Base-by-base conservation (phyloP, 768 basidiomycete species). In the Amanita jacksonii region DNA sequence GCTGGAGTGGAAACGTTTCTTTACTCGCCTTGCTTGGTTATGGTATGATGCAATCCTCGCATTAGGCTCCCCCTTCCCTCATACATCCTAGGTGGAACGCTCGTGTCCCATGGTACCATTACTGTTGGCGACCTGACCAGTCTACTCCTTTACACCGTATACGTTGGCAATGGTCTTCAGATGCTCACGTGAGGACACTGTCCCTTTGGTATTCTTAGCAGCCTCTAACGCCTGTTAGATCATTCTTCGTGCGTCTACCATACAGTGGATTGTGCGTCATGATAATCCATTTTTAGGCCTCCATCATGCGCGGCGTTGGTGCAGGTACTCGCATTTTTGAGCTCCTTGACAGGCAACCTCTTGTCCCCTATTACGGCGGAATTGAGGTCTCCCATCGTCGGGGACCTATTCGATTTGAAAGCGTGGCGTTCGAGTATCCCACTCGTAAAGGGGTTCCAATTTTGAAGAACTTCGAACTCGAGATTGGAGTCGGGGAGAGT, bases 301-400 rank as follows among this genome's bases (percentile, higher is more conserved):
- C 90, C 31, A 81, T 98, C 44, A 98, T 98, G 94, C 89, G 90
- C 42, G 94, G 89, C 43, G 80, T 97, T 40, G 94, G 94, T 45
- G 93, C 94, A 1, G 89, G 90, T 13, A 75, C 77, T 0, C 84
- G 94, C 16, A 83, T 97, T n/a, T 98, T 98, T 60, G 90, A 93
- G 50, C 76, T 98, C 12, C 68, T 97, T 8, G 90, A 90, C 54
- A 78, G 90, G 35, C 62, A 67, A 23, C 86, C 92, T 12, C 74
- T 73, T 24, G 86, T 96, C 51, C 74, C 76, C 3, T 74, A 82
- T 4, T 68, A 69, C 25, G 62, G 64, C 12, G 93, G 93, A 2
- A 59, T 74, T 12, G 62, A 68, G 1, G 61, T 94, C 24, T 56
- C 73, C 24, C 56, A 70, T 18, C 67, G 78, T 8, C 77, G 80